Base-by-base conservation (phyloP, 768 basidiomycete genomes). In the Mycena rebaudengoi region DNA sequence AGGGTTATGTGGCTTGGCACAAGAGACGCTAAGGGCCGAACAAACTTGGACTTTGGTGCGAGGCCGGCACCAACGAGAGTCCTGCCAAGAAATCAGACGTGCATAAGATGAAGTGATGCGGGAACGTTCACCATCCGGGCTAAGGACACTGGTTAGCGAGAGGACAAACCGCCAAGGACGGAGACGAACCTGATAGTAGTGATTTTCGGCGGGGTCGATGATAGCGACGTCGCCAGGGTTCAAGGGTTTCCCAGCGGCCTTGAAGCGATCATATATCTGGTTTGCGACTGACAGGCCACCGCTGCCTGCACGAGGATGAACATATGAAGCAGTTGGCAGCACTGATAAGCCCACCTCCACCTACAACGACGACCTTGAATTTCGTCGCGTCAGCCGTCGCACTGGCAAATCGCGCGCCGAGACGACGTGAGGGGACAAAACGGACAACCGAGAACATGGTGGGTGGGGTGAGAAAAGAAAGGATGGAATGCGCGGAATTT, bases 21-120 rank as follows among this genome's bases (percentile, higher is more conserved):
- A 41, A 98, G 83, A 2, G 87, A 84, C 18, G 79, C 73, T 48
- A 98, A 82, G 10, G 86, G 86, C 37, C 86, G 85, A 53, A 88
- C 85, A 69, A 91, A 91, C 5, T 87, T 84, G 16, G 82, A 75
- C 76, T 97, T 96, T 40, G 83, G 71, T 51, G 85, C 82, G 53
- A 99, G 83, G 28, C 96, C 97, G n/a, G 94, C 82, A 14, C 95
- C 96, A 37, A 95, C 96, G 40, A 98, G 86, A 1, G 96, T 97
- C 95, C 94, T 94, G 61, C 44, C 54, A 64, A 60, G 32, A 21
- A 29, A 40, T 67, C 20, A 45, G 44, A 45, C 37, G 40, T 49
- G 25, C 41, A 37, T 28, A 48, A 45, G 56, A 30, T 32, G 12
- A 48, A 30, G 41, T 33, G 23, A 35, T 28, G 13, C 5, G 49